Base-by-base conservation (phyloP, 2,329 filamentous ascomycete species). In the Exophiala bonariae region DNA sequence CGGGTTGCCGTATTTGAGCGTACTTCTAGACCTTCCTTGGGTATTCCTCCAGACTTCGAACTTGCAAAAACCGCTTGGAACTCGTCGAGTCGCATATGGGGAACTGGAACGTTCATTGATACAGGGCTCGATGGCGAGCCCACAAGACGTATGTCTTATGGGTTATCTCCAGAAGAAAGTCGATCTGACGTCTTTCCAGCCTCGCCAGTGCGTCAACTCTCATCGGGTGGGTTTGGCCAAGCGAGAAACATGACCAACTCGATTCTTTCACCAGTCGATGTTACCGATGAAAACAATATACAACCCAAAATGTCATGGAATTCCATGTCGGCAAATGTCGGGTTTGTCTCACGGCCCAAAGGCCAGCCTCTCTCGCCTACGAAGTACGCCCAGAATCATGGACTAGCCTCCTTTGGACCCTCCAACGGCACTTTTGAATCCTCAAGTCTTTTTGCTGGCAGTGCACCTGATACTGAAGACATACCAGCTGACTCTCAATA, bases 11-110 rank as follows among this genome's bases (percentile, higher is more conserved):
- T 39, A 28, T 53, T 46, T 28, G 50, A 53, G 22, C 43, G 41
- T 16, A 48, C 35, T 18, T 37, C 50, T 17, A 54, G 43, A 42
- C 38, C 47, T 35, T 35, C 35, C 14, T 16, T 46, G 26, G 34
- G 62, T 41, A 66, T 75, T 48, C 64, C 66, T 6, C 68, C 69
- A 44, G 64, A 68, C n/a, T 76, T 76, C 59, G 67, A 68, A 14
- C 65, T 63, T 54, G 66, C 65, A 33, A 72, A 69, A 46, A 56
- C 67, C 26, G 68, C 66, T 56, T 68, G 71, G 73, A 67, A 71
- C 32, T 17, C 50, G 22, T 34, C 47, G 63, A 59, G 63, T 63
- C 73, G 68, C 23, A 78, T 82, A 33, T 82, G 80, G 80, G 72
- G 72, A 10, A 76, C 70, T 52, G 47, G 43, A 28, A 65, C 67